Conservation (phyloP, 257 asterid species). For the Solanum clarkiae region DNA sequence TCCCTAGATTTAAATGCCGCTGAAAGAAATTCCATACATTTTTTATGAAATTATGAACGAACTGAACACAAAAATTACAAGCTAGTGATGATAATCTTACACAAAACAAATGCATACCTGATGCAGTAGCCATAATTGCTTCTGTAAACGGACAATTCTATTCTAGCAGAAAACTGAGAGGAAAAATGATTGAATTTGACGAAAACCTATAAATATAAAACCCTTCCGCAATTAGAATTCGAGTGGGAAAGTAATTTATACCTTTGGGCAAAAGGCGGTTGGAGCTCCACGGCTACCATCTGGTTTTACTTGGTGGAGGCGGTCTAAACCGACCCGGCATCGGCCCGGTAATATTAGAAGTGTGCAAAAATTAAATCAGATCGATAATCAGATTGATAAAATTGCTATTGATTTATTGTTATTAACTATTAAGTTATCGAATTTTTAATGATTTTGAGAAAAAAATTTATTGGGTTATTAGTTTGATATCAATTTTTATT, state of each 20-base stretch:
- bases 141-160: background rate
- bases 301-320: background rate
- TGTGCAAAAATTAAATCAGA: no score
- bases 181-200: background rate
- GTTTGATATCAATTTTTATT: no score
- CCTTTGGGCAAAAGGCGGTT: background rate
- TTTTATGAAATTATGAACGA: background rate
- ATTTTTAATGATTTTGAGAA: no score
- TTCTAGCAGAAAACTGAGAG: background rate
- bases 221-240: background rate
- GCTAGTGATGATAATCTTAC: background rate
- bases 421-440: no score
- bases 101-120: conserved; percentile 22
- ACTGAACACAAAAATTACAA: background rate
- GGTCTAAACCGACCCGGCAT: background rate
- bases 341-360: background rate
- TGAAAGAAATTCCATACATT: conserved; percentile 12
- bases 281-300: background rate
- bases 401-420: no score
- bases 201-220: background rate
- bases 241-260: background rate
- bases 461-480: no score
- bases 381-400: no score
- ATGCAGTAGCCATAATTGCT: conserved; percentile 64
- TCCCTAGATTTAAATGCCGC: conserved; percentile 91